Percentiles rank a stretch among this genome's conserved stretches.
These are phyloP conservation scores for Backusella luteola DNA, from an alignment of 192 early-diverging fungal genomes.

Conservation along the genomic window DNA sequence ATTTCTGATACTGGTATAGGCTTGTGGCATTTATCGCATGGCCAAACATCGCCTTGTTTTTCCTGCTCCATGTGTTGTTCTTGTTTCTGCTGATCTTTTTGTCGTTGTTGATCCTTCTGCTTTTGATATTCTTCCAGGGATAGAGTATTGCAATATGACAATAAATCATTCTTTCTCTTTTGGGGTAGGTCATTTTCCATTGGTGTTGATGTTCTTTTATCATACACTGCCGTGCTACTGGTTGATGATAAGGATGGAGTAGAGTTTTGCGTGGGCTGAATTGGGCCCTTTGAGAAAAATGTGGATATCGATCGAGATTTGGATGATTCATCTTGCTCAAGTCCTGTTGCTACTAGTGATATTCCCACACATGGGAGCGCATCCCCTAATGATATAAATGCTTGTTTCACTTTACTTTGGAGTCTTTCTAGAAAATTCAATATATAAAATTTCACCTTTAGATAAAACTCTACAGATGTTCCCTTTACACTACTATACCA, in stretches of 20 bases:
- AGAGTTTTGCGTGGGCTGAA: neutral
- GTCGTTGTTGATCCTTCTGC: neutral
- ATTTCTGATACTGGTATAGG: conserved; percentile 16
- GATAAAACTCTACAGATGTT: neutral
- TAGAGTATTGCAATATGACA: neutral
- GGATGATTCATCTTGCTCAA: conserved; percentile 5
- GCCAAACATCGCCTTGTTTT: conserved; percentile 6
- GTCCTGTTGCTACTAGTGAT: neutral
- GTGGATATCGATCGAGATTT: conserved; percentile 4
- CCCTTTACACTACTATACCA: neutral
- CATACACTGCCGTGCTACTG: neutral
- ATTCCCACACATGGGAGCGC: neutral
- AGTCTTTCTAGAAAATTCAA: neutral
- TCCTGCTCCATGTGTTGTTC: neutral
- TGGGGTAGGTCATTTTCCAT: neutral
- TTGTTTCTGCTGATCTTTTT: neutral
- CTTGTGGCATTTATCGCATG: conserved; percentile 31
- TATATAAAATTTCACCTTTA: neutral
- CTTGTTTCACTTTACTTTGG: neutral
- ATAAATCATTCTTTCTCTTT: neutral
- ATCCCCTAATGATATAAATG: neutral
- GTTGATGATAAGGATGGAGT: neutral
- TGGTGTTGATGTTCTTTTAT: neutral
- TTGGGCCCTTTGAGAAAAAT: neutral
- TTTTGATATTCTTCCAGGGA: neutral